Conservation (phyloP, 768 basidiomycete species). For the Suillus clintonianus region DNA sequence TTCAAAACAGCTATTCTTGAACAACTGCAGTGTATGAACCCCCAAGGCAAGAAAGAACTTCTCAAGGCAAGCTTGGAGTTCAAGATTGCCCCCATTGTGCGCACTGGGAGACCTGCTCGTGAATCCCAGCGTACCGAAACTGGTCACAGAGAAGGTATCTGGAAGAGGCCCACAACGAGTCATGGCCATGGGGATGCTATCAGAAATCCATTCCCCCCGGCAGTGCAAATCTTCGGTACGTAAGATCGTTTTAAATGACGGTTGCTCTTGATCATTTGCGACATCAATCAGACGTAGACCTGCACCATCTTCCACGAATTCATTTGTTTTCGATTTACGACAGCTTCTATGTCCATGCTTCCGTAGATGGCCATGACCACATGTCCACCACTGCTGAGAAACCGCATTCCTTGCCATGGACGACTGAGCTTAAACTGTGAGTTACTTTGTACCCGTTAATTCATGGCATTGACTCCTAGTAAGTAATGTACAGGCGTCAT, state of each 20-base stretch:
- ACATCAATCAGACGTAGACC: not conserved
- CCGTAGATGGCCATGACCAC: not conserved
- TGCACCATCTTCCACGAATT: slow-evolving; percentile 4
- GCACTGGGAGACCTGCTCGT: not conserved
- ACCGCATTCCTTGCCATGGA: slow-evolving; percentile 4
- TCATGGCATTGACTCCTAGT: not conserved
- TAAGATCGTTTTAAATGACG: not conserved
- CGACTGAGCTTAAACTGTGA: slow-evolving; percentile 4
- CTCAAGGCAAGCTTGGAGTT: not conserved
- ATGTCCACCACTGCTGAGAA: not conserved
- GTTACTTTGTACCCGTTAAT: not conserved
- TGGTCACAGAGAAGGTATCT: not conserved
- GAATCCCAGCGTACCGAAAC: not conserved
- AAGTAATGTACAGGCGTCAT: slow-evolving; percentile 7
- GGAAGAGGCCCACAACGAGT: too few relatives aligned
- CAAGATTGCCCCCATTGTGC: not conserved
- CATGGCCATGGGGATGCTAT: not conserved
- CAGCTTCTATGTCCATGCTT: slow-evolving; percentile 7
- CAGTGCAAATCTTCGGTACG: not conserved
- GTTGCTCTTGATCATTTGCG: not conserved
- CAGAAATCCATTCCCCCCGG: not conserved
- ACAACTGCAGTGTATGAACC: not conserved
- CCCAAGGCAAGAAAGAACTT: not conserved
- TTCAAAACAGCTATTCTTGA: not conserved
- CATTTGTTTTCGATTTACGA: slow-evolving; percentile 1